Evolutionary conservation across 768 basidiomycete species (phyloP), one percentile per base, ranked within the genome.

Genomic region (Tubosaeta sp.): DNA sequence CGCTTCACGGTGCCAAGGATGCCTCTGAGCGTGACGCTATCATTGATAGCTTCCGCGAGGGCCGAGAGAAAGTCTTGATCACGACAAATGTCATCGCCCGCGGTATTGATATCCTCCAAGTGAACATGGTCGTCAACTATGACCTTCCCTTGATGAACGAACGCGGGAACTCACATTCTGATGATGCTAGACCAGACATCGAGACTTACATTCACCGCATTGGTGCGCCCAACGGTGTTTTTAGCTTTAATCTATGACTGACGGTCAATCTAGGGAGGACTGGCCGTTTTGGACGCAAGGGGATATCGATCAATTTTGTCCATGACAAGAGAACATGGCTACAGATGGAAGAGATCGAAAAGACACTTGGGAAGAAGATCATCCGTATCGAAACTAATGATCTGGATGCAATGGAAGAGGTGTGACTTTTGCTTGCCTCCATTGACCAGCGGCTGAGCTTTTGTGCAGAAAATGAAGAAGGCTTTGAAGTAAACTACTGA

Each of bases 41-140:
- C 54, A 94, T 99, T 61, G 94, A 98, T 66, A 84, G 83, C 27
- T 99, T 98, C 83, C 82, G 96, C 32, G 88, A 96, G 62, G 96
- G 96, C 48, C 87, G 86, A 59, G 93, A 93, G 67, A 99, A 99
- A 70, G 94, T 94, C 44, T 73, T 99, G 58, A 99, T 99, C 66
- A 98, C 96, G 46, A 99, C 96, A 34, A 99, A 99, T 70, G 96
- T 99, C 64, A 89, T 98, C 56, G 94, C 96, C 1, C 85, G 96
- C 16, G 96, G 96, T 38, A 98, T 99, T 73, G 96, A 99, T 62
- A 96, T 99, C 63, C 77, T 93, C 49, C 95, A 97, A 74, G 96
- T 99, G 61, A 99, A 97, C 76, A 94, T 99, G 94, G 95, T 98
- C n/a, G 93, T 99, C 69, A 98, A 98, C 72, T 99, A 98, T 65